These are phyloP conservation scores for Claviceps sp. DNA, from an alignment of 2,329 filamentous ascomycete genomes.

Conservation along the genomic window DNA sequence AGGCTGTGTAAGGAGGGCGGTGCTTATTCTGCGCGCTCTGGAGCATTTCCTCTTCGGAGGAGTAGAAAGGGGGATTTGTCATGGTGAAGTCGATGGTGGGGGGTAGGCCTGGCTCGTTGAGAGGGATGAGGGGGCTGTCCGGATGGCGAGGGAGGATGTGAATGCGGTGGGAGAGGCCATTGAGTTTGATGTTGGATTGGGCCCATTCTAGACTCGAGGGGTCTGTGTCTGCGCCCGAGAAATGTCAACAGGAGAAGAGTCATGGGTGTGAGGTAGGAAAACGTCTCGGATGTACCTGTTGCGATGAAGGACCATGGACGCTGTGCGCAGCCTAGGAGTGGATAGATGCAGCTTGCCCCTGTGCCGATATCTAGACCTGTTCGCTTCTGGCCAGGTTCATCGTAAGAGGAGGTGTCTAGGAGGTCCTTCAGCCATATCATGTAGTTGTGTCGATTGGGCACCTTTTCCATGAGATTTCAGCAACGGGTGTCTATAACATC, in stretches of 20 bases:
- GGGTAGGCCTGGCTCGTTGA: constrained; percentile 37
- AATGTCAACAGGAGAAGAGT: not conserved
- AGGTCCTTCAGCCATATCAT: constrained; percentile 78
- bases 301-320: constrained; percentile 63
- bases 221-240: constrained; percentile 51
- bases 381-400: constrained; percentile 33
- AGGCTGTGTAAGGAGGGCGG: constrained; percentile 54
- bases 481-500: not conserved
- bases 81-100: constrained; percentile 70
- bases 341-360: constrained; percentile 84
- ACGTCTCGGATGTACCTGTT: constrained; percentile 30
- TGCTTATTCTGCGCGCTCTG: constrained; percentile 52
- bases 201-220: constrained; percentile 53
- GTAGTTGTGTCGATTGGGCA: constrained; percentile 68
- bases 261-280: not conserved
- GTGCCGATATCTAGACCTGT: constrained; percentile 77
- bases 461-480: constrained; percentile 20
- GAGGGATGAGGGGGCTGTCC: constrained; percentile 46
- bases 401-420: constrained; percentile 55
- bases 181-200: constrained; percentile 50
- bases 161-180: constrained; percentile 52
- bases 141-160: constrained; percentile 42
- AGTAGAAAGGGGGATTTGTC: constrained; percentile 92
- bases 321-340: constrained; percentile 61
- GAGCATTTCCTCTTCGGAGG: constrained; percentile 55